A percentile compares a stretch with the other conserved stretches of the same genome.
phyloP scores from a whole-genome alignment of 2,329 filamentous ascomycete genomes.

The Aureobasidium uvarum region DNA sequence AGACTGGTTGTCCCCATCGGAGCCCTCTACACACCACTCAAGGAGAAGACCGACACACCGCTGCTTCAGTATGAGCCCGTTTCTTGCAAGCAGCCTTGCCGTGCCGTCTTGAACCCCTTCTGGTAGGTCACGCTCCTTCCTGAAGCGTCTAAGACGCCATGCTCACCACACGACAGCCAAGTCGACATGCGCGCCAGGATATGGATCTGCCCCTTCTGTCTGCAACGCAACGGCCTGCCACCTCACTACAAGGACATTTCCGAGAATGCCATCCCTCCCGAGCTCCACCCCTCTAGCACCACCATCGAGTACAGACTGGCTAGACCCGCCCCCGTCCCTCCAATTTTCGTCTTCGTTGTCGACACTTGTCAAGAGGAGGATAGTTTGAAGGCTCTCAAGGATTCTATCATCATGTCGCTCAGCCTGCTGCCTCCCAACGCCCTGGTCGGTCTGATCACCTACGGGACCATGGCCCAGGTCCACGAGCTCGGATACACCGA shows the following conservation, averaged over 20 bases:
- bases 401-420: slow-evolving; percentile 82
- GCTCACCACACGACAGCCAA: slow-evolving; percentile 55
- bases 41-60: slow-evolving; percentile 88
- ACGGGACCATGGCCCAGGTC: slow-evolving; percentile 94
- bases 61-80: slow-evolving; percentile 94
- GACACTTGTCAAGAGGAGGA: slow-evolving; percentile 89
- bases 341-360: slow-evolving; percentile 84
- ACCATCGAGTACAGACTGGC: slow-evolving; percentile 87
- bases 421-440: slow-evolving; percentile 78
- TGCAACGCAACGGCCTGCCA: slow-evolving; percentile 77
- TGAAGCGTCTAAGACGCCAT: neutral
- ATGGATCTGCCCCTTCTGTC: slow-evolving; percentile 87
- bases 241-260: slow-evolving; percentile 90
- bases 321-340: slow-evolving; percentile 77
- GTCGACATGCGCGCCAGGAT: slow-evolving; percentile 79
- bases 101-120: slow-evolving; percentile 94
- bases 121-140: slow-evolving; percentile 60
- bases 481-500: slow-evolving; percentile 98
- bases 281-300: slow-evolving; percentile 77
- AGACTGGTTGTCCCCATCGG: slow-evolving; percentile 94
- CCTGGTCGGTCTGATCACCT: slow-evolving; percentile 79
- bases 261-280: slow-evolving; percentile 75
- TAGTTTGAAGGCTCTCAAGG: slow-evolving; percentile 76
- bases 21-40: slow-evolving; percentile 90
- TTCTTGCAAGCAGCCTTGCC: slow-evolving; percentile 92